phyloP scores from a whole-genome alignment of 2,329 filamentous ascomycete species.

The Paramyrothecium roridum region DNA sequence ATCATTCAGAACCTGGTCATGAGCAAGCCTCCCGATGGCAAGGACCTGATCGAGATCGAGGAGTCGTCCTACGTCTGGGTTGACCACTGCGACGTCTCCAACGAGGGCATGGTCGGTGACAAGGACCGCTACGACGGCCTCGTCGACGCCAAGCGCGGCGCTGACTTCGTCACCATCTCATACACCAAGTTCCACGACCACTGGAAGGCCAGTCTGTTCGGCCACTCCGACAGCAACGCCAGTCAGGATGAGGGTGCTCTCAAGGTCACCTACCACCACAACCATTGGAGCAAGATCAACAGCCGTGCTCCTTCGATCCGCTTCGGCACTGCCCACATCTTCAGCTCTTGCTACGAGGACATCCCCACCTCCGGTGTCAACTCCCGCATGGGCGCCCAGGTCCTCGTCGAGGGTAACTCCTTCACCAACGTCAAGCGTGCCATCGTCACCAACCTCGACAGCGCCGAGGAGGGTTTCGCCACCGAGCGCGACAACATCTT shows the following conservation, averaged over 20 bases:
- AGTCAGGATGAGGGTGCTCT: constrained; percentile 55
- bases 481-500: constrained; percentile 42
- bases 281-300: constrained; percentile 58
- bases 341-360: constrained; percentile 38
- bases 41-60: constrained; percentile 49
- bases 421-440: constrained; percentile 41
- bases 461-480: constrained; percentile 38
- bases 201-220: constrained; percentile 55
- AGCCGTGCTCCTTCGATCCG: constrained; percentile 55
- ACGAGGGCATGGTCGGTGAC: constrained; percentile 27
- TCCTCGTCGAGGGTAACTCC: constrained; percentile 50
- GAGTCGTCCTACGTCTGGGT: constrained; percentile 43
- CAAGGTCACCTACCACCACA: constrained; percentile 56
- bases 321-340: constrained; percentile 56
- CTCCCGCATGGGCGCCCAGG: constrained; percentile 48
- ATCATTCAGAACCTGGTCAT: constrained; percentile 54
- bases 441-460: constrained; percentile 38
- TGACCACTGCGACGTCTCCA: constrained; percentile 36
- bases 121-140: constrained; percentile 40
- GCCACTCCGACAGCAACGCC: constrained; percentile 56
- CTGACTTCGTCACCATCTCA: constrained; percentile 36
- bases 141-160: constrained; percentile 37
- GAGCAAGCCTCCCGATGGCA: constrained; percentile 39
- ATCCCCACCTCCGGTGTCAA: constrained; percentile 47
- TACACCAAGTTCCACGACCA: constrained; percentile 40